Percentiles rank a stretch among this genome's conserved stretches.
Conservation (phyloP, 2,329 filamentous ascomycete species). For the Exserohilum rostratum region DNA sequence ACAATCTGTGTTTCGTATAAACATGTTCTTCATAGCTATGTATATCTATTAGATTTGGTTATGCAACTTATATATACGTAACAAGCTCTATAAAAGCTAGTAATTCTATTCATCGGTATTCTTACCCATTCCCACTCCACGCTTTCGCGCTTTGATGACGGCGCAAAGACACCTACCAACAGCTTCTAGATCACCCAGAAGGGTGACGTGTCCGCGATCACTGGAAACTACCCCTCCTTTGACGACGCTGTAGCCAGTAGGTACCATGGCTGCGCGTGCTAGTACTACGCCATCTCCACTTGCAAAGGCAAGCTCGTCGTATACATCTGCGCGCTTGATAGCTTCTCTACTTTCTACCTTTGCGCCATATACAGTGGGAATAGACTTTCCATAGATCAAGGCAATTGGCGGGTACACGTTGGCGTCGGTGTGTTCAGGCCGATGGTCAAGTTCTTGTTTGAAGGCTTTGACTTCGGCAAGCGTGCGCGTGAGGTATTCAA, state of each 20-base stretch:
- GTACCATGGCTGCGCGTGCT: conserved; percentile 83
- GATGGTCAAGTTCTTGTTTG: conserved; percentile 74
- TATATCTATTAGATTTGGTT: no score
- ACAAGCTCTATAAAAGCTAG: no score
- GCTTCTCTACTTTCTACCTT: conserved; percentile 74
- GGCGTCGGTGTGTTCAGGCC: conserved; percentile 61
- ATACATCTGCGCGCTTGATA: conserved; percentile 77
- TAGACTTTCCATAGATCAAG: conserved; percentile 84
- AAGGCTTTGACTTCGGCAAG: conserved; percentile 75
- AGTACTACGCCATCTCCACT: conserved; percentile 89
- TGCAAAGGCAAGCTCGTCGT: conserved; percentile 85
- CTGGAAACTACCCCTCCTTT: conserved; percentile 77
- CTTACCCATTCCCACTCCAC: conserved; percentile 72
- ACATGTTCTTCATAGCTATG: no score
- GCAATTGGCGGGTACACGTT: conserved; percentile 83
- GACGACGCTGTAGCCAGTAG: conserved; percentile 76
- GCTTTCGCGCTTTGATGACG: conserved; percentile 69
- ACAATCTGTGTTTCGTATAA: no score
- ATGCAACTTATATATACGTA: no score
- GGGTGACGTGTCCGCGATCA: conserved; percentile 84
- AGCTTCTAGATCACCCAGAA: conserved; percentile 83
- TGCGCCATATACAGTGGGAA: conserved; percentile 83
- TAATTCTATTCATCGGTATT: background rate
- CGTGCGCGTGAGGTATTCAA: conserved; percentile 75
- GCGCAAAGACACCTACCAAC: conserved; percentile 77